Conservation (phyloP, 2,329 filamentous ascomycete species). For the Venturia asperata region DNA sequence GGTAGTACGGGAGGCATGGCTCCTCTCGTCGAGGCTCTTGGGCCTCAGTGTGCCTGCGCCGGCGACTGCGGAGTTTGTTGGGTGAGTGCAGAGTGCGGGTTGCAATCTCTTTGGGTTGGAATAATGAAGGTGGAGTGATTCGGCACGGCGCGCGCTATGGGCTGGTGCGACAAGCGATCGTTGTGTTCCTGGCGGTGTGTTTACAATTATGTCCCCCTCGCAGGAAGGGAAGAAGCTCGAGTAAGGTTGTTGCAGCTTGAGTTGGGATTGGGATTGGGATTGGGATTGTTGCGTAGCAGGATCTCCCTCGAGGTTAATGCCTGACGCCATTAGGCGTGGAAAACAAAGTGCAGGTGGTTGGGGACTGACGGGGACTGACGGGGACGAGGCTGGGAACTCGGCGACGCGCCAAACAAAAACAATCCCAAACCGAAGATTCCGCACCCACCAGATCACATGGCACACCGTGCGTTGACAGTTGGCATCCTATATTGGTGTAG, state of each 20-base stretch:
- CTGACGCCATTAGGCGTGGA: neutral
- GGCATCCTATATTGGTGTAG: neutral
- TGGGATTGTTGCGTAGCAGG: neutral
- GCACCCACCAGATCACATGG: neutral
- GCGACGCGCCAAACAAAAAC: neutral
- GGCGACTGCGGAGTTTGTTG: neutral
- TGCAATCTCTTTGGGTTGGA: neutral
- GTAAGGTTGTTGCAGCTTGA: neutral
- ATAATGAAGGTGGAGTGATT: neutral
- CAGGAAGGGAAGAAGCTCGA: neutral
- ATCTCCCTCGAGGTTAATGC: too few relatives aligned
- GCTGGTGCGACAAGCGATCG: neutral
- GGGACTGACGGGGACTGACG: too few relatives aligned
- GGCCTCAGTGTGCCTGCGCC: neutral
- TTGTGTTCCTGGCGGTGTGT: neutral
- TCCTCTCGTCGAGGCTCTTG: neutral
- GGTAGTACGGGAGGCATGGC: constrained; percentile 10
- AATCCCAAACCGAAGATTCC: neutral
- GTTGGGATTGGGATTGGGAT: too few relatives aligned
- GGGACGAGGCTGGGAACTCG: neutral
- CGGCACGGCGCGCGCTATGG: constrained; percentile 2
- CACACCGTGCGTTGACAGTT: neutral
- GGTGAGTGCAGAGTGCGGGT: neutral
- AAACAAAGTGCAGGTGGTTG: constrained; percentile 3
- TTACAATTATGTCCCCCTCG: neutral